These are phyloP conservation scores for Phaffia australis DNA, from an alignment of 768 basidiomycete species.

Conservation along the genomic window DNA sequence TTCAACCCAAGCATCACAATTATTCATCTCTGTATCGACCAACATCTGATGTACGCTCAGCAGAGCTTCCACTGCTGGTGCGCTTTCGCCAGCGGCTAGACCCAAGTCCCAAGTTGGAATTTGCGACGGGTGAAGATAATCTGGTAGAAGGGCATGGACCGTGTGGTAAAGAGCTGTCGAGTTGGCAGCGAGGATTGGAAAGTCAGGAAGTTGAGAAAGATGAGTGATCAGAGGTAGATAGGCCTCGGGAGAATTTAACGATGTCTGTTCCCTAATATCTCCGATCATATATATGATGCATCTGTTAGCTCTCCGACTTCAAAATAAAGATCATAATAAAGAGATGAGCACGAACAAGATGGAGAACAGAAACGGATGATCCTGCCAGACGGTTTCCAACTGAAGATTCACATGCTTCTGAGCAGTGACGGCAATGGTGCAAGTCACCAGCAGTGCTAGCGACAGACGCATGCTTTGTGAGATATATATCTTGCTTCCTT, in stretches of 20 bases:
- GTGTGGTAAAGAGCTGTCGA: slow-evolving; percentile 24
- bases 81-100: slow-evolving; percentile 64
- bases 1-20: slow-evolving; percentile 54
- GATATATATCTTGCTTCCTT: no score
- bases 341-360: slow-evolving; percentile 46
- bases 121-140: slow-evolving; percentile 39
- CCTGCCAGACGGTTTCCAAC: slow-evolving; percentile 56
- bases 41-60: slow-evolving; percentile 47
- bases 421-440: no score
- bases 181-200: slow-evolving; percentile 44
- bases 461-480: no score
- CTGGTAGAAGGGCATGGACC: slow-evolving; percentile 36
- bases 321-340: slow-evolving; percentile 1
- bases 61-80: slow-evolving; percentile 73
- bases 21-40: slow-evolving; percentile 43
- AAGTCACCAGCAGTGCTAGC: no score
- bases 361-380: slow-evolving; percentile 54
- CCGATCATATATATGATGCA: slow-evolving; percentile 8
- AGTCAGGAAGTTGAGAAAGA: not conserved
- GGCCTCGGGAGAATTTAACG: slow-evolving; percentile 56
- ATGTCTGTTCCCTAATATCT: slow-evolving; percentile 60
- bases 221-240: slow-evolving; percentile 67
- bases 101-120: slow-evolving; percentile 49
- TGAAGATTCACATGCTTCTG: slow-evolving; percentile 45
- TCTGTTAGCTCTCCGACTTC: no score